Base-by-base conservation (phyloP, 176 grass and related monocot species). In the Thalia dealbata region DNA sequence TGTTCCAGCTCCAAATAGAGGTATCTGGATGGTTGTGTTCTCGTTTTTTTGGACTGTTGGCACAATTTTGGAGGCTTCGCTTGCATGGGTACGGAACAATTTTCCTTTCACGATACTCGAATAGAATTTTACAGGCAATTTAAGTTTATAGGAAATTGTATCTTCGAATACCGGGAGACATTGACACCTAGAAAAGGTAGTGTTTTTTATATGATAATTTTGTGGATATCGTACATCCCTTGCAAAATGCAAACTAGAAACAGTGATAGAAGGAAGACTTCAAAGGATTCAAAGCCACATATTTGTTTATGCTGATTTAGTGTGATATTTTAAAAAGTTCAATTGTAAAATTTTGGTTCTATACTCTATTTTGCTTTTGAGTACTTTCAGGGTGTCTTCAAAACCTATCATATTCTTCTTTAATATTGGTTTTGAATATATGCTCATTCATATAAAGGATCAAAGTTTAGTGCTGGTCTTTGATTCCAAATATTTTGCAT, bases 61-160 rank as follows among this genome's bases (percentile, higher is more conserved):
- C 78, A 96, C 93, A 61, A 96, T 96, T 74, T 81, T 96, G 89
- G 93, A 96, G 82, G 89, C 87, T 68, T 96, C 93, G 71, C 85
- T 96, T 76, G 93, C 93, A 76, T 92, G 93, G 93, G 93, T 96
- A 88, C 74, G 69, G 69, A 76, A 52, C 19, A 81, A 58, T 64
- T 41, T 75, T 75, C 44, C 0, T 76, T 24, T 71, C 44, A 15
- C 19, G 24, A 7, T 11, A 70, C 12, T 24, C 3, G 8, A 10
- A 70, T 23, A 14, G 3, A 30, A 15, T 14, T 64, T 16, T 35
- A 13, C 26, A 30, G 26, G 62, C 62, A 64, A 64, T 64, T 64
- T 64, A 64, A 32, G 27, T 0, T 16, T 64, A 12, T 64, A 16
- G 22, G 14, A 64, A 15, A 12, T 14, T 0, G 15, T 16, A 29